A percentile compares a stretch with the other conserved stretches of the same genome.
These are phyloP conservation scores for Botrytis paeoniae DNA, from an alignment of 2,329 filamentous ascomycete genomes.

Conservation along the genomic window DNA sequence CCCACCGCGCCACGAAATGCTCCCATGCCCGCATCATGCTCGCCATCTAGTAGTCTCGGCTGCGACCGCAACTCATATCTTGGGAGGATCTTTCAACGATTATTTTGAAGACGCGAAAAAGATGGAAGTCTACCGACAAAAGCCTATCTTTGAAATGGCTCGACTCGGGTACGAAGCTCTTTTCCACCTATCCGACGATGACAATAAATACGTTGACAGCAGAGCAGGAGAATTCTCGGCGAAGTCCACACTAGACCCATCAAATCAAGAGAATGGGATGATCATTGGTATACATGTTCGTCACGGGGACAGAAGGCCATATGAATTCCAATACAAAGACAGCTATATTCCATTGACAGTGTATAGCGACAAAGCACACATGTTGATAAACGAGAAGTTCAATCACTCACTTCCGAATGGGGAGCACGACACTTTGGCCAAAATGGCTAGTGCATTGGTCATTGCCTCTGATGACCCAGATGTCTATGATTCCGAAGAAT, in stretches of 20 bases:
- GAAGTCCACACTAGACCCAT: constrained; percentile 43
- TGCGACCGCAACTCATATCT: constrained; percentile 61
- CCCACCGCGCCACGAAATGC: constrained; percentile 70
- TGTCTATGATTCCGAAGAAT: constrained; percentile 65
- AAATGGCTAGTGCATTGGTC: constrained; percentile 50
- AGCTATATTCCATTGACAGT: constrained; percentile 74
- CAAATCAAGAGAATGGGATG: constrained; percentile 47
- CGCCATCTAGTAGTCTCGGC: constrained; percentile 72
- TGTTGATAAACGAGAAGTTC: constrained; percentile 51
- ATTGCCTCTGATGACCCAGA: constrained; percentile 80
- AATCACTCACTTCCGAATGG: constrained; percentile 41
- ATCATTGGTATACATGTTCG: constrained; percentile 75
- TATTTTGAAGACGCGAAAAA: constrained; percentile 50
- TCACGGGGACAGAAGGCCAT: constrained; percentile 73
- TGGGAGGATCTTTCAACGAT: constrained; percentile 57
- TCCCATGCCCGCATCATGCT: constrained; percentile 76
- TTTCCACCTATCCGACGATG: constrained; percentile 65
- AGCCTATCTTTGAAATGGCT: constrained; percentile 65
- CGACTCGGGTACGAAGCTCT: constrained; percentile 69
- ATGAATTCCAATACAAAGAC: constrained; percentile 71
- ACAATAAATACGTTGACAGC: constrained; percentile 60
- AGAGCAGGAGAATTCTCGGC: constrained; percentile 56
- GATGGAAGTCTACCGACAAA: constrained; percentile 50
- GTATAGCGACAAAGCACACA: constrained; percentile 60
- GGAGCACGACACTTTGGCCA: constrained; percentile 40